Conservation (phyloP, 306 rosid species). For the Vigna unguiculata region DNA sequence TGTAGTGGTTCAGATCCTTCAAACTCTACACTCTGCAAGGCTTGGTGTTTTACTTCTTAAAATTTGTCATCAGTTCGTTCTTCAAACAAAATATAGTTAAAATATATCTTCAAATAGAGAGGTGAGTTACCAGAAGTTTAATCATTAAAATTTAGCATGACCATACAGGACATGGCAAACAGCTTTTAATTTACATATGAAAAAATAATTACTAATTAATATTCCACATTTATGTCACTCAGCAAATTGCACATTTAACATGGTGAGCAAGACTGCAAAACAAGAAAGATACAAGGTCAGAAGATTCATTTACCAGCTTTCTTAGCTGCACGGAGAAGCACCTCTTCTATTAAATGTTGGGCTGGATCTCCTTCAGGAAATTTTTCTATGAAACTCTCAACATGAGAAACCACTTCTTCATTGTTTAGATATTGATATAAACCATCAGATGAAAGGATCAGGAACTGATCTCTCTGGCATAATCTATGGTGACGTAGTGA, state of each 20-base stretch:
- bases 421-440: constrained; percentile 93
- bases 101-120: neutral
- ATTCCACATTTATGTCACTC: constrained; percentile 12
- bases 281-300: constrained; percentile 34
- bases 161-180: constrained; percentile 5
- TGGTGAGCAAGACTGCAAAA: constrained; percentile 30
- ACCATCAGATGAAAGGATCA: constrained; percentile 97
- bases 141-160: constrained; percentile 15
- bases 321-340: constrained; percentile 96
- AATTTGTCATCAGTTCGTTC: constrained; percentile 1
- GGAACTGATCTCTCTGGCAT: constrained; percentile 86
- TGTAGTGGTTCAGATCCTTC: neutral
- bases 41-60: neutral
- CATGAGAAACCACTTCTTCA: constrained; percentile 95
- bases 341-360: constrained; percentile 99
- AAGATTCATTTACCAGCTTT: constrained; percentile 77
- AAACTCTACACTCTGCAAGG: neutral
- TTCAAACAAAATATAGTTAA: neutral
- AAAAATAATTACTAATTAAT: constrained; percentile 27
- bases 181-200: constrained; percentile 9
- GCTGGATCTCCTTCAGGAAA: constrained; percentile 99
- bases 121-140: constrained; percentile 12
- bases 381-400: constrained; percentile 95
- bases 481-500: constrained; percentile 90
- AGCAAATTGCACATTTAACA: constrained; percentile 28